Base-by-base conservation (phyloP, 306 rosid species). In the Quercus engelmannii region DNA sequence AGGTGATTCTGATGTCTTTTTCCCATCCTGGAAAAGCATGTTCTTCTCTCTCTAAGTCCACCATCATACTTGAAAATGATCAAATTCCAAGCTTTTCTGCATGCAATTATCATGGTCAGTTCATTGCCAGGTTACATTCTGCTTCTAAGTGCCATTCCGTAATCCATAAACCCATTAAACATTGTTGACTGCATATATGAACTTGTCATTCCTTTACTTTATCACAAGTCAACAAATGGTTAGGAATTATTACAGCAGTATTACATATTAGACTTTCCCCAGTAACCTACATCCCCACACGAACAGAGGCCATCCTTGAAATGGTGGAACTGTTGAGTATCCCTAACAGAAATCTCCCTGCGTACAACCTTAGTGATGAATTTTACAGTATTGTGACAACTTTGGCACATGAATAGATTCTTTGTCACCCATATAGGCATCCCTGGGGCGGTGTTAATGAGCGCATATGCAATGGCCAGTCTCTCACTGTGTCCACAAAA, bases 401-500 rank as follows among this genome's bases (percentile, higher is more conserved):
- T 82, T 81, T 78, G 87, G 79, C 99, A 94, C 99, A 88, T 90
- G 86, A 88, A 94, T 18, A 94, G 85, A 82, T 92, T 94, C 90
- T 92, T 94, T 26, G 97, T 91, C 75, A 94, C 97, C 97, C 87
- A 86, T 67, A 94, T 79, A 57, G 97, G 97, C 79, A 63, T 86
- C 49, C 99, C 99, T 6, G 99, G 99, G 41, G 88, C 89, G 1
- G 97, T 87, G 33, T 87, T 92, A 74, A 92, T 91, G 15, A 94
- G 91, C 65, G 85, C 97, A 74, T 90, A 94, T 54, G 83, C 90
- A 81, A 92, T 83, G 67, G 97, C 97, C 21, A 82, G 92, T 82
- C 90, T 90, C 83, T 94, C 99, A 71, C 97, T 92, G 79, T 92
- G 99, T 67, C 99, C 99, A 71, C 97, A 92, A 78, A 94, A 91